phyloP scores from a whole-genome alignment of 805 yeast species.

The Candida nitratophila region DNA sequence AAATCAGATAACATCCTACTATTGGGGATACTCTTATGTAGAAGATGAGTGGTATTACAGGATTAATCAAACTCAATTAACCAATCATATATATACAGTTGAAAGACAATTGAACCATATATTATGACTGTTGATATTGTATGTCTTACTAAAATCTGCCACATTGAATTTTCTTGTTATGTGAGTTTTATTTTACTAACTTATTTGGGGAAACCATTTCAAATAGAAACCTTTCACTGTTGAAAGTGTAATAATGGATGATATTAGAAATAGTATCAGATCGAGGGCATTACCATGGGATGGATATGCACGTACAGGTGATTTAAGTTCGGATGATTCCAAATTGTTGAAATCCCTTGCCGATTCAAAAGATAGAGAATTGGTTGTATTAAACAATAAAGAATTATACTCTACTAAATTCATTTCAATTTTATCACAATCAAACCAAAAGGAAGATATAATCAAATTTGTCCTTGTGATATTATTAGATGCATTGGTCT shows the following conservation, averaged over 20 bases:
- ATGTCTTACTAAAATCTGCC: too few relatives aligned
- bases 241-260: constrained; percentile 62
- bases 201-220: not conserved
- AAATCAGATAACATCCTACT: not conserved
- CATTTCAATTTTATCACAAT: constrained; percentile 45
- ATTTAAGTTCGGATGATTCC: constrained; percentile 64
- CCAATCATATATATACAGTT: too few relatives aligned
- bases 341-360: constrained; percentile 27
- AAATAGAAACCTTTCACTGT: not conserved
- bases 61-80: too few relatives aligned
- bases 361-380: constrained; percentile 28
- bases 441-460: constrained; percentile 49
- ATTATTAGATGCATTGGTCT: constrained; percentile 46
- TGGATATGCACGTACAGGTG: constrained; percentile 70
- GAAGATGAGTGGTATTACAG: too few relatives aligned
- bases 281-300: constrained; percentile 90
- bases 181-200: too few relatives aligned
- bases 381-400: constrained; percentile 33
- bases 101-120: not conserved
- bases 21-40: not conserved
- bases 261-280: constrained; percentile 59
- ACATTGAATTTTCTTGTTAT: too few relatives aligned
- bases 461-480: constrained; percentile 58
- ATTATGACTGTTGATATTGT: not conserved
- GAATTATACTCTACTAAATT: constrained; percentile 49